Conservation (phyloP, 2,329 filamentous ascomycete species). For the Talaromyces sp. region DNA sequence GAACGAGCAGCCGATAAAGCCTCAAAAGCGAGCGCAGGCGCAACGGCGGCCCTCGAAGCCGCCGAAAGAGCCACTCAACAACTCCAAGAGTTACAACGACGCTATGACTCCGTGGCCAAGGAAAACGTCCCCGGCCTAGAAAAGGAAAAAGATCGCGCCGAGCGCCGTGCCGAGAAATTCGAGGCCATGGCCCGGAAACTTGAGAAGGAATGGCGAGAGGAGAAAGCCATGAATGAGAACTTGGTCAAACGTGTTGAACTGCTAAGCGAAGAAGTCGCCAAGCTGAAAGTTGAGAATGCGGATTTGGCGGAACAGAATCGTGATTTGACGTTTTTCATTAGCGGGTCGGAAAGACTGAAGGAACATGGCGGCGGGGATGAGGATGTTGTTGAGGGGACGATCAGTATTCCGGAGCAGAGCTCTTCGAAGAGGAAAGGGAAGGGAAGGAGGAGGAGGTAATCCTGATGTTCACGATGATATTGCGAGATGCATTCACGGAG, state of each 20-base stretch:
- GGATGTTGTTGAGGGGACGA: conserved; percentile 68
- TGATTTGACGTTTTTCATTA: conserved; percentile 83
- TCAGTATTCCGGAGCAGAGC: conserved; percentile 55
- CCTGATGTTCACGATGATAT: neutral
- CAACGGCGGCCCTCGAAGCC: conserved; percentile 49
- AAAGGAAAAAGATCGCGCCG: conserved; percentile 64
- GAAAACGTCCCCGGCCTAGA: conserved; percentile 65
- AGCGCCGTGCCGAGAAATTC: conserved; percentile 64
- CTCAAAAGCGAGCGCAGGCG: conserved; percentile 60
- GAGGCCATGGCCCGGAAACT: conserved; percentile 70
- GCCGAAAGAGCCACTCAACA: conserved; percentile 59
- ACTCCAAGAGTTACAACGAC: conserved; percentile 52
- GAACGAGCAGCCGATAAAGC: conserved; percentile 88
- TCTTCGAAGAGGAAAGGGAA: conserved; percentile 45
- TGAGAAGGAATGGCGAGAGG: conserved; percentile 72
- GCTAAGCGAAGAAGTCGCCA: conserved; percentile 54
- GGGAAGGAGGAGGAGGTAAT: conserved; percentile 20
- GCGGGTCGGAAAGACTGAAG: conserved; percentile 72
- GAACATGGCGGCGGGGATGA: conserved; percentile 51
- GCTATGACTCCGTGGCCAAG: conserved; percentile 49
- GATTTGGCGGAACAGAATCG: conserved; percentile 82
- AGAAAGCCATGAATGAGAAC: conserved; percentile 76
- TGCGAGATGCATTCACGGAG: conserved; percentile 2
- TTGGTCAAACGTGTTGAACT: conserved; percentile 73
- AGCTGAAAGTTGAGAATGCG: conserved; percentile 56